These are phyloP conservation scores for Kalaharituber pfeilii DNA, from an alignment of 2,329 filamentous ascomycete genomes.

Conservation along the genomic window DNA sequence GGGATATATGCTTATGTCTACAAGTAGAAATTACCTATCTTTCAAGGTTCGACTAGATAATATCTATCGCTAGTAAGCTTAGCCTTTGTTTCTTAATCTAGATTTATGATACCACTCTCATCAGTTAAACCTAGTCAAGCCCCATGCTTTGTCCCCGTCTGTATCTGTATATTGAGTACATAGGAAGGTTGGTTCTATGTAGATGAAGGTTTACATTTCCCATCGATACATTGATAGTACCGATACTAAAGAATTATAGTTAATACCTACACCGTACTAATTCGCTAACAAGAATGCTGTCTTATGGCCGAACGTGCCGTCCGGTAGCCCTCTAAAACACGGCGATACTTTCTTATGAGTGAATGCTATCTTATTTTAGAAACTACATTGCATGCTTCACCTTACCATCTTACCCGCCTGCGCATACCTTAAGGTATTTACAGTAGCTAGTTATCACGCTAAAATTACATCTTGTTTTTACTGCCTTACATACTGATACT, in stretches of 20 bases:
- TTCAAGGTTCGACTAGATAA: constrained; percentile 90
- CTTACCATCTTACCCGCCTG: too few species aligned
- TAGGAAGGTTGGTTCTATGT: constrained; percentile 33
- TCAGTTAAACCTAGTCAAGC: constrained; percentile 41
- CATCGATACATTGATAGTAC: background rate
- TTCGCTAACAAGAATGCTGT: too few species aligned
- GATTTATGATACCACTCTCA: too few species aligned
- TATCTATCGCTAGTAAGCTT: constrained; percentile 82
- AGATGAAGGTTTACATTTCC: background rate
- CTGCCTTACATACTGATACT: background rate
- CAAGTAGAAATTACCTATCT: constrained; percentile 39
- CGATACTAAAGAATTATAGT: background rate
- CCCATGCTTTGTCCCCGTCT: constrained; percentile 67
- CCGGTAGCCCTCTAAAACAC: too few species aligned
- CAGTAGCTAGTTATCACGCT: too few species aligned
- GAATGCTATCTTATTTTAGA: too few species aligned
- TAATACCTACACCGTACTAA: constrained; percentile 4
- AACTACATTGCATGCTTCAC: too few species aligned
- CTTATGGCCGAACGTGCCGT: too few species aligned
- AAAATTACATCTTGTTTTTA: too few species aligned
- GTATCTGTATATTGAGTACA: constrained; percentile 83
- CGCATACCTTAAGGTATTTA: too few species aligned
- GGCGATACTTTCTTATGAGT: too few species aligned
- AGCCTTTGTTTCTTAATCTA: constrained; percentile 44
- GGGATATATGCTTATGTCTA: too few species aligned